Evolutionary conservation across 2,329 filamentous ascomycete species (phyloP), one percentile per base, ranked within the genome.

Genomic region (Claviceps spartinae): DNA sequence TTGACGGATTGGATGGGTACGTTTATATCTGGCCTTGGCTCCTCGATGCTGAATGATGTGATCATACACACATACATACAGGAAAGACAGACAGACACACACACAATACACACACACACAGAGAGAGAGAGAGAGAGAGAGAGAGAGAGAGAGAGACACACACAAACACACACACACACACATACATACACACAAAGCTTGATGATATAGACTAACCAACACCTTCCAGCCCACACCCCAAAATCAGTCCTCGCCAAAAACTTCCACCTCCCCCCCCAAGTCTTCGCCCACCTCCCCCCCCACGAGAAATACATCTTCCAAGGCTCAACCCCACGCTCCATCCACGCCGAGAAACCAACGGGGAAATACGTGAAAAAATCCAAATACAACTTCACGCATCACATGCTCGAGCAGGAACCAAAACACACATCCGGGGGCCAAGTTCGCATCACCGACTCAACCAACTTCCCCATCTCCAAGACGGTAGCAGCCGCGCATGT

Each of bases 241-340:
- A 83, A 83, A 59, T 79, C 81, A 1, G 83, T 88, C 30, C 73
- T 88, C 3, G 73, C 80, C 37, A 82, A 89, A 64, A 89, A 89
- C 69, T 89, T 89, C 66, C 80, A 86, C 61, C 70, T 89, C 1
- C 76, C 79, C 0, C 79, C 84, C 0, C 79, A 87, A 60, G 72
- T 88, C 30, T 88, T 90, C 60, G 75, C 78, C 16, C 74, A 83
- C 55, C 74, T 88, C 11, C 84, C 85, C 4, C 66, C 78, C 48
- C 69, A 73, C 49, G 78, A 89, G 59, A 85, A 86, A 59, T 89
- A 88, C 71, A 89, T 89, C 63, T 89, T 89, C 72, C 76, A 84
- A 59, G 85, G 84, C 54, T 77, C 78, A 0, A 67, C 74, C 1
- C 85, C 85, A 0, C 79, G 75, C 3, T 72, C 80, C 20, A 82